Conservation (phyloP, 768 basidiomycete genomes). For the Coprinellus aureogranulatus region DNA sequence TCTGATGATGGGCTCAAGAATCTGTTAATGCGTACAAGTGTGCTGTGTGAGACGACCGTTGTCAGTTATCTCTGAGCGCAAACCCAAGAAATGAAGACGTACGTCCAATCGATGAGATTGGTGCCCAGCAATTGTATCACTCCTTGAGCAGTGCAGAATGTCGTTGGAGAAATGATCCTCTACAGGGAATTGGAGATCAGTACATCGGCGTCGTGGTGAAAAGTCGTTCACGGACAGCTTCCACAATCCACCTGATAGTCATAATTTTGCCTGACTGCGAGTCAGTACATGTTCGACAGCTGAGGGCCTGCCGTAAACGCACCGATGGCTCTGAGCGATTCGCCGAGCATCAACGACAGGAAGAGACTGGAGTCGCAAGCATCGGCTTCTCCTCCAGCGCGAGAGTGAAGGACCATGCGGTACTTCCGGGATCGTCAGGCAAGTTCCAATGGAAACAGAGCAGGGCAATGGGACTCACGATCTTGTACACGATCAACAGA, state of each 20-base stretch:
- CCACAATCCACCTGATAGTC: background rate
- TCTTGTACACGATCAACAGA: constrained; percentile 1
- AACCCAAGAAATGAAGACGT: background rate
- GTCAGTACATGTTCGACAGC: no score
- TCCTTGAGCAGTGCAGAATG: background rate
- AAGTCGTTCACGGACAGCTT: background rate
- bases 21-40: no score
- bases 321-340: constrained; percentile 4
- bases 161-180: background rate
- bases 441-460: background rate
- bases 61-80: no score
- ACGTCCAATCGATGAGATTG: constrained; percentile 2
- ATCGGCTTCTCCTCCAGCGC: background rate
- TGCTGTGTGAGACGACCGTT: no score
- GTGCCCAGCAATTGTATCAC: background rate
- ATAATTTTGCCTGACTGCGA: constrained; percentile 1
- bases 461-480: background rate
- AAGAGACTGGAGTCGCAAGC: constrained; percentile 7
- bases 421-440: background rate
- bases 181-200: background rate
- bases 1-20: no score
- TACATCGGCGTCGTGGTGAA: background rate
- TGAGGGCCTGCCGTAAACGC: background rate
- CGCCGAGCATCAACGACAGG: constrained; percentile 1
- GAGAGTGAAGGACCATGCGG: background rate